These are phyloP conservation scores for Umbelopsis isabellina DNA, from an alignment of 192 early-diverging fungal genomes.

Conservation along the genomic window DNA sequence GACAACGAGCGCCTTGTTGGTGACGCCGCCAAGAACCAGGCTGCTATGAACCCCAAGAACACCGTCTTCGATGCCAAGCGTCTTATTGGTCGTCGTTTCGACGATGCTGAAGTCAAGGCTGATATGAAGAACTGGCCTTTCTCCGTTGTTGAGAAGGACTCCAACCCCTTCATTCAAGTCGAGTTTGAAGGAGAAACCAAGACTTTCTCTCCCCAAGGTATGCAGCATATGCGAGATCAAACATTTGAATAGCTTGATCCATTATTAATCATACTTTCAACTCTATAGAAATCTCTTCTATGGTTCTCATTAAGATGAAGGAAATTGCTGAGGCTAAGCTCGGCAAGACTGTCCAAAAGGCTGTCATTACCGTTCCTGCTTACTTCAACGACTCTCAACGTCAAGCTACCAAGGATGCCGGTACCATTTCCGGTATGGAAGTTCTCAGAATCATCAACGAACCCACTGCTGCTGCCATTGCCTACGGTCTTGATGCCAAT, in stretches of 20 bases:
- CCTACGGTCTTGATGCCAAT: constrained; percentile 95
- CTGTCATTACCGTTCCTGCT: constrained; percentile 76
- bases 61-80: constrained; percentile 92
- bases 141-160: constrained; percentile 71
- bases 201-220: constrained; percentile 77
- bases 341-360: constrained; percentile 68
- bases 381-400: constrained; percentile 94
- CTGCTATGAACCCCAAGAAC: constrained; percentile 89
- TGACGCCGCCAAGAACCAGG: constrained; percentile 91
- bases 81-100: constrained; percentile 87
- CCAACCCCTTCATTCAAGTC: constrained; percentile 79
- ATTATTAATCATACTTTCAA: not conserved
- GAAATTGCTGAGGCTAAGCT: constrained; percentile 63
- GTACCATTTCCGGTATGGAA: constrained; percentile 82
- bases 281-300: constrained; percentile 68
- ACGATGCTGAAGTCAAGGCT: constrained; percentile 80
- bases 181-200: constrained; percentile 83
- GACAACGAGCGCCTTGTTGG: constrained; percentile 81
- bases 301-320: constrained; percentile 80
- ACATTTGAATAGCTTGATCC: not conserved
- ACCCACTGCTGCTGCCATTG: constrained; percentile 90
- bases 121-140: constrained; percentile 87
- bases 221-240: not conserved
- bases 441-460: constrained; percentile 92
- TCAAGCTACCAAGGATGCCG: constrained; percentile 92